Conservation (phyloP, 768 basidiomycete species). For the Phlebiopsis flavidoalba region DNA sequence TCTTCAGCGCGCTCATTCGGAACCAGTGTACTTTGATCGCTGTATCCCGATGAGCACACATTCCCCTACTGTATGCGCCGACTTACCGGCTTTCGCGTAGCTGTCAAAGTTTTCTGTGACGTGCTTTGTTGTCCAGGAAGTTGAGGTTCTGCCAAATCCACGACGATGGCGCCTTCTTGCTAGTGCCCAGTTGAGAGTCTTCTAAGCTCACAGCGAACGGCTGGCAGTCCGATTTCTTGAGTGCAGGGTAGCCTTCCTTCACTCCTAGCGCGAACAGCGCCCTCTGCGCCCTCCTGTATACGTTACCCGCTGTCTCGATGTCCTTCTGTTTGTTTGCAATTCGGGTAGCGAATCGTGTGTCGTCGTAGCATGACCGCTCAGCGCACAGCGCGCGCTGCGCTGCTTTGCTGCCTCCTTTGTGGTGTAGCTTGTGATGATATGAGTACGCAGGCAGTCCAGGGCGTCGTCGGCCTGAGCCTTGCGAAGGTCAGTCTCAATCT, state of each 20-base stretch:
- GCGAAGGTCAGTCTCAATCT: slow-evolving; percentile 7
- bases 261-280: not conserved
- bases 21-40: slow-evolving; percentile 6
- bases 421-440: slow-evolving; percentile 3
- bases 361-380: not conserved
- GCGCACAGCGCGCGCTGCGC: no score
- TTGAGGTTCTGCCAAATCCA: slow-evolving; percentile 10
- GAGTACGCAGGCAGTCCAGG: not conserved
- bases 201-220: not conserved
- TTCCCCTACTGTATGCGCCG: no score
- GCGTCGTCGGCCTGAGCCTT: not conserved
- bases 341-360: not conserved
- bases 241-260: not conserved
- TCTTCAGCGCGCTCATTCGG: not conserved
- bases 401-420: not conserved
- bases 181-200: not conserved
- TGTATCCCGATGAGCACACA: not conserved
- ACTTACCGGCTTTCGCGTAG: not conserved
- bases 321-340: not conserved
- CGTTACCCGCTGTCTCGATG: not conserved
- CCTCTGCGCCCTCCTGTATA: not conserved
- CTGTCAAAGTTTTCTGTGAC: not conserved
- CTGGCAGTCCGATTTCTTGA: not conserved
- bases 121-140: not conserved
- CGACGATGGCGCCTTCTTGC: not conserved